A percentile compares a stretch with the other conserved stretches of the same genome.
phyloP scores from a whole-genome alignment of 352 stramenopile species.

The Phytopythium boreale region DNA sequence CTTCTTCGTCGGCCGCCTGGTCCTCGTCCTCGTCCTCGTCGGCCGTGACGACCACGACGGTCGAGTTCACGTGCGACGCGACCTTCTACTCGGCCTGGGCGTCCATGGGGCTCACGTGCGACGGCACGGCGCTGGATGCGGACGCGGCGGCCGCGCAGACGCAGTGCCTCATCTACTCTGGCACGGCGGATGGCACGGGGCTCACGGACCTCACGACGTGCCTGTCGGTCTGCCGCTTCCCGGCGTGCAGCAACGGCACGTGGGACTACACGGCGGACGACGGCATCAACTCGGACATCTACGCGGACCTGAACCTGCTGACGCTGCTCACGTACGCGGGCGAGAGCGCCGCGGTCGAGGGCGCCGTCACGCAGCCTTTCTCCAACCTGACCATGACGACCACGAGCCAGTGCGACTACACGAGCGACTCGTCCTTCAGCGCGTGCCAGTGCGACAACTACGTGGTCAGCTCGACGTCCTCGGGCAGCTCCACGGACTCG shows the following conservation, averaged over 20 bases:
- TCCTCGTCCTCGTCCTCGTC: constrained; percentile 4
- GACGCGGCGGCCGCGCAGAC: constrained; percentile 38
- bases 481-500: constrained; percentile 11
- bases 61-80: constrained; percentile 69
- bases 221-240: constrained; percentile 81
- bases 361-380: constrained; percentile 38
- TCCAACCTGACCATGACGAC: constrained; percentile 55
- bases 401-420: constrained; percentile 53
- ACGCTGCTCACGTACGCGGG: constrained; percentile 49
- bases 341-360: constrained; percentile 22
- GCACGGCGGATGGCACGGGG: constrained; percentile 35
- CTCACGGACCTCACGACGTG: constrained; percentile 65
- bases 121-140: constrained; percentile 44
- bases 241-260: constrained; percentile 58
- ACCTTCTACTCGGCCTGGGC: constrained; percentile 79
- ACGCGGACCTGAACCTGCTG: constrained; percentile 65
- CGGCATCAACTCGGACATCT: constrained; percentile 66
- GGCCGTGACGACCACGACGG: constrained; percentile 12
- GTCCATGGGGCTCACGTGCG: constrained; percentile 64
- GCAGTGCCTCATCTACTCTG: constrained; percentile 80
- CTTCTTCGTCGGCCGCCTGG: constrained; percentile 9
- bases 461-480: constrained; percentile 14
- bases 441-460: constrained; percentile 61
- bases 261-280: constrained; percentile 76
- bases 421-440: constrained; percentile 48